Percentiles rank a stretch among this genome's conserved stretches.
These are phyloP conservation scores for Alternaria alternata DNA, from an alignment of 2,329 filamentous ascomycete species.

Conservation along the genomic window DNA sequence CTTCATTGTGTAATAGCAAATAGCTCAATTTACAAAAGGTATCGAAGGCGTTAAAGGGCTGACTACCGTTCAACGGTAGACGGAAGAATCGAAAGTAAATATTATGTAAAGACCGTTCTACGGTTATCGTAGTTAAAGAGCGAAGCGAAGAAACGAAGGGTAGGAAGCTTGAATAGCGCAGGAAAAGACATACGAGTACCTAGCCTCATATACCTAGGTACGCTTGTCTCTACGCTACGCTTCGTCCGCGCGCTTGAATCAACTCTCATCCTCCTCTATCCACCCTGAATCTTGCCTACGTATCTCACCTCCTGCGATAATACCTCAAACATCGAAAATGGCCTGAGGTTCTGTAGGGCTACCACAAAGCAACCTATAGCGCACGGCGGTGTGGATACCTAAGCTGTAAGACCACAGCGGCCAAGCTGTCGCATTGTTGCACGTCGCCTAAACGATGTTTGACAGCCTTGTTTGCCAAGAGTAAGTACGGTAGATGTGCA, in stretches of 20 bases:
- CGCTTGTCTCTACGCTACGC: neutral
- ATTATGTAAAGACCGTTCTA: conserved; percentile 38
- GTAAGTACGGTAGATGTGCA: conserved; percentile 11
- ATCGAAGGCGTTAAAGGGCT: neutral
- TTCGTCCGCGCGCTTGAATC: conserved; percentile 1
- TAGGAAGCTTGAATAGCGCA: neutral
- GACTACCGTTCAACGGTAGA: conserved; percentile 36
- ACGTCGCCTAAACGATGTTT: conserved; percentile 18
- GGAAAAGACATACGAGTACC: neutral
- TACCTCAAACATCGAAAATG: conserved; percentile 10
- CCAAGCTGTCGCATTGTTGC: conserved; percentile 27
- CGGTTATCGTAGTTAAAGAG: conserved; percentile 29
- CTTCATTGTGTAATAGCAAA: conserved; percentile 26
- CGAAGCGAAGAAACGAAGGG: conserved; percentile 22
- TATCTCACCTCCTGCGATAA: conserved; percentile 4
- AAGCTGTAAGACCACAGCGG: conserved; percentile 18
- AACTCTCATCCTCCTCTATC: conserved; percentile 10
- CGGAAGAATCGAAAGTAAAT: conserved; percentile 16
- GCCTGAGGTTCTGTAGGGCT: conserved; percentile 13
- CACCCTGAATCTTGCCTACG: conserved; percentile 1
- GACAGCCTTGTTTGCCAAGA: conserved; percentile 24
- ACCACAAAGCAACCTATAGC: conserved; percentile 23
- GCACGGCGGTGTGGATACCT: conserved; percentile 19
- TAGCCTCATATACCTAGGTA: neutral
- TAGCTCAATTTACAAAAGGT: conserved; percentile 1